Base-by-base conservation (phyloP, 495 filamentous ascomycete species). In the Podospora conica region DNA sequence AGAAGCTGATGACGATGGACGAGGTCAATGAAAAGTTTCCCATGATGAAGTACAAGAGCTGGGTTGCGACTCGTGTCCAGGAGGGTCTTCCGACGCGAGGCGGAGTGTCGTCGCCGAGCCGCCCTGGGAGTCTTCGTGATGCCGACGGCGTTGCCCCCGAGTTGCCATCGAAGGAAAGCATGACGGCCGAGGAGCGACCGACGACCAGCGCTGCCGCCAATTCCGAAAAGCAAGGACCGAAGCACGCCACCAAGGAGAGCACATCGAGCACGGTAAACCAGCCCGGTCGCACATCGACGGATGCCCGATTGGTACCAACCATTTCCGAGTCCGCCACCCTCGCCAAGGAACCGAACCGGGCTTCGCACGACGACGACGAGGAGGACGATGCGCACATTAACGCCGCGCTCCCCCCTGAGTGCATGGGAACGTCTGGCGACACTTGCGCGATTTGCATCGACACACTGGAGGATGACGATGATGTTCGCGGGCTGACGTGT, bases 11-110 rank as follows among this genome's bases (percentile, higher is more conserved):
- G 96, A 89, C 90, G 3, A 96, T 97, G 87, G 95, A 99, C 60
- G 95, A 99, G 76, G 95, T 98, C 54, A 97, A 99, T 73, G 92
- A 96, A 70, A 90, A 95, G 66, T 98, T 99, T 72, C 96, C 95
- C 0, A 84, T 96, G 71, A 86, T 87, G 56, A 98, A 98, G 77
- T 99, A 99, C 80, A 98, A 98, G 80, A 85, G 84, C 59, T 99
- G 96, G 95, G 87, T 93, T 64, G 85, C 92, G 12, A 85, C 85
- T 48, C 89, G 96, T 63, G 93, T 91, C 66, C 83, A 86, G 53
- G 86, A 93, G 79, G 96, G 93, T 28, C 79, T 97, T 56, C 87
- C 95, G 24, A 88, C 91, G 23, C 83, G 88, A 67, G 94, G 93
- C 31, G 95, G 96, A 31, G 89, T 98, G 61, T 87, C 86, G n/a